Evolutionary conservation across 805 yeast species (phyloP), one percentile per base, ranked within the genome.

Genomic region (Metschnikowia bowlesiae): DNA sequence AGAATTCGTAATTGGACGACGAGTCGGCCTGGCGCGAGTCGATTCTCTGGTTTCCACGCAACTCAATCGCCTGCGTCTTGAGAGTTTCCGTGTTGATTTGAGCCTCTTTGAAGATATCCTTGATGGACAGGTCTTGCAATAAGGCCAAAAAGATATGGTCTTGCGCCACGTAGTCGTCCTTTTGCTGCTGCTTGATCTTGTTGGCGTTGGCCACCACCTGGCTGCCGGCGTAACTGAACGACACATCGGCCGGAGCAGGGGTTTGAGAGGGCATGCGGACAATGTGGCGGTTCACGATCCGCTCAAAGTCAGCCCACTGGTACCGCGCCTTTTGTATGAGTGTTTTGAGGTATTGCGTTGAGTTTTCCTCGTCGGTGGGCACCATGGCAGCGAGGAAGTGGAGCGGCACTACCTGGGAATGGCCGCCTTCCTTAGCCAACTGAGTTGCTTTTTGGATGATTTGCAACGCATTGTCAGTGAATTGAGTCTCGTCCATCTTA

Each of bases 21-120:
- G 97, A 85, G 65, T 92, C 99, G 3, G 99, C 97, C 57, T 84
- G 85, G 64, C 97, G 82, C 1, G 96, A 86, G 63, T 94, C 99
- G 55, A 94, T 94, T 66, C 90, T 81, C 65, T 88, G 91, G 64
- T 79, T 85, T 31, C 98, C 99, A 68, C 99, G 85, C 50, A 94
- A 76, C 55, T 81, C 84, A 37, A 84, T 74, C 16, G 91, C 82
- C 62, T 90, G 96, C 46, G 82, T 82, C 65, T 87, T 88, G 42
- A 94, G 68, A 2, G 87, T 79, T 50, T 87, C 91, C 11, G 79
- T 67, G 37, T 85, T 86, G 32, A 92, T 76, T 32, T 78, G 74
- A 39, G 81, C 79, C 55, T 87, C 94, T 63, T 88, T 87, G 60
- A 92, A 79, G 10, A 94, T 66, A 48, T 78, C 73, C 66, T 87